A percentile compares a stretch with the other conserved stretches of the same genome.
Evolutionary conservation across 1,284 basidiomycete species (phyloP).

Genomic region (Golubevia pallescens): DNA sequence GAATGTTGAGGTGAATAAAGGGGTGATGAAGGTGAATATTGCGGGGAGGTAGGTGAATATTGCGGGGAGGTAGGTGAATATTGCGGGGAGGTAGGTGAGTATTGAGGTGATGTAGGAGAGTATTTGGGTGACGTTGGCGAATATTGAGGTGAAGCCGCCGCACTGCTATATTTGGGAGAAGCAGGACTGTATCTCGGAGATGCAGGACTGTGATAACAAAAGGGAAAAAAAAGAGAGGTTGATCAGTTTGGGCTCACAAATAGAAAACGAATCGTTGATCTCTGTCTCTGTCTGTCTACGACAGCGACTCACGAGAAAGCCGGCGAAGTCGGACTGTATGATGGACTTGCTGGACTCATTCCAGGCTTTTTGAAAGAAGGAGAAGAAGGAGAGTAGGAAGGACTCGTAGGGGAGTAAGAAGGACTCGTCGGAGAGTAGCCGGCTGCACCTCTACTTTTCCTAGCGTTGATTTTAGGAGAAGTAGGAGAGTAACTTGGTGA

Average conservation of each 20-base stretch:
- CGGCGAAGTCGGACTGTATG: conserved; percentile 11
- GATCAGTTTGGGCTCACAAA: no score
- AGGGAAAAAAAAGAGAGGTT: no score
- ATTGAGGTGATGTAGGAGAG: no score
- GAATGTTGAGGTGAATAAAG: conserved; percentile 56
- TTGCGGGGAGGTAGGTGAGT: conserved; percentile 54
- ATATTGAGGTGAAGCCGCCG: conserved; percentile 15
- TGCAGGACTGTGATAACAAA: conserved; percentile 55
- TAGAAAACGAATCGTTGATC: no score
- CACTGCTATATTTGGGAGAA: background rate
- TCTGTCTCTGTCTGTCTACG: no score
- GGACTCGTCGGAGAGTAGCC: conserved; percentile 7
- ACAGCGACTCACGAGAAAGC: conserved; percentile 10
- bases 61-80: conserved; percentile 58
- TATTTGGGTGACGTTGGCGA: conserved; percentile 53
- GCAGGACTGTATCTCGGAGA: conserved; percentile 35
- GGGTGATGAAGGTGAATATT: conserved; percentile 54
- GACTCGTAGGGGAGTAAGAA: conserved; percentile 52
- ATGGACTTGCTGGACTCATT: conserved; percentile 5
- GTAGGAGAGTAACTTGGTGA: conserved; percentile 7
- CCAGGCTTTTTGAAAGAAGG: conserved; percentile 16
- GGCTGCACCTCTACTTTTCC: background rate
- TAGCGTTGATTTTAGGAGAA: conserved; percentile 8
- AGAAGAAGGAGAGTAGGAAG: conserved; percentile 53
- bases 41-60: conserved; percentile 33